These are phyloP conservation scores for Trypanosoma rangeli DNA, from an alignment of 208 protist species.

Conservation along the genomic window DNA sequence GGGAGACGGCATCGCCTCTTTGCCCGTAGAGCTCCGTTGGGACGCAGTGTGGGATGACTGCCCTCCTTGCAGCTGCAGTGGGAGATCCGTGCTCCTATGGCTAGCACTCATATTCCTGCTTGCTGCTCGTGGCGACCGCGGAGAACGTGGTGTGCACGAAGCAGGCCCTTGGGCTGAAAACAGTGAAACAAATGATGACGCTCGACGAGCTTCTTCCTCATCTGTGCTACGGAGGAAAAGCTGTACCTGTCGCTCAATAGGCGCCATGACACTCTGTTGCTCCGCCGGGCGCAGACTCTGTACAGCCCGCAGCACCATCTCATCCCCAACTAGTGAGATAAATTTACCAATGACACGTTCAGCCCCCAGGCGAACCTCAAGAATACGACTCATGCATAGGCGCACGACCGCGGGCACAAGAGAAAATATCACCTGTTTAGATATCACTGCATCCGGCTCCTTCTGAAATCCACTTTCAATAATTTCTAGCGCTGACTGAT, in stretches of 20 bases:
- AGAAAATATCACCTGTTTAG: slow-evolving; percentile 39
- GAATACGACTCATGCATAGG: slow-evolving; percentile 80
- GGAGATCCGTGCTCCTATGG: slow-evolving; percentile 2
- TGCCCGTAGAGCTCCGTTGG: neutral
- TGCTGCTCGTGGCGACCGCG: neutral
- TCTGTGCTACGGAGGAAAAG: slow-evolving; percentile 27
- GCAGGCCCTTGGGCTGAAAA: neutral
- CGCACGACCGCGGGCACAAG: slow-evolving; percentile 63
- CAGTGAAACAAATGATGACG: neutral
- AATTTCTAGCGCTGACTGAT: slow-evolving; percentile 72
- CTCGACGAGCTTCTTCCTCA: slow-evolving; percentile 24
- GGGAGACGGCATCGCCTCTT: slow-evolving; percentile 1
- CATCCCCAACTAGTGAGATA: slow-evolving; percentile 61
- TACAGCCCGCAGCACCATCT: slow-evolving; percentile 51
- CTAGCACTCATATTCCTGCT: slow-evolving; percentile 5
- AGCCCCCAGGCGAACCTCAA: slow-evolving; percentile 73
- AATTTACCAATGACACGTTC: slow-evolving; percentile 76
- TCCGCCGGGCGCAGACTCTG: slow-evolving; percentile 77
- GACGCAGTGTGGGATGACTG: neutral
- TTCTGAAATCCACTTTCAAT: slow-evolving; percentile 71
- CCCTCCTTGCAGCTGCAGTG: neutral
- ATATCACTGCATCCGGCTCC: slow-evolving; percentile 38
- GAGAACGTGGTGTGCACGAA: slow-evolving; percentile 6
- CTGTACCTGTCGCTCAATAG: slow-evolving; percentile 73
- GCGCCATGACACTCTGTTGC: slow-evolving; percentile 66